Percentiles rank a stretch among this genome's conserved stretches.
Conservation (phyloP, 306 rosid genomes). For the Begonia masoniana region DNA sequence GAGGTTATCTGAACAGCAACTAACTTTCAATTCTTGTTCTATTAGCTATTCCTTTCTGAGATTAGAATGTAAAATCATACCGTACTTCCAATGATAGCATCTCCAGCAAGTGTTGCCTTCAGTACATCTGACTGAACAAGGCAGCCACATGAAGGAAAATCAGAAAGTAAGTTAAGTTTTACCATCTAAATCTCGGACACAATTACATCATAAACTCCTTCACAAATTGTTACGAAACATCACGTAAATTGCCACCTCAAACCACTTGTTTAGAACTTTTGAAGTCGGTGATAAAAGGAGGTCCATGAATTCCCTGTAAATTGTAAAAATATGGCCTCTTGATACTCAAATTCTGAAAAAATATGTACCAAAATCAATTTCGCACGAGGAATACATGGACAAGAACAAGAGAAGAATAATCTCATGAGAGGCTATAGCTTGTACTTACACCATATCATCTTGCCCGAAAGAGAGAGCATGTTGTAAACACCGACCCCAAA, state of each 20-base stretch:
- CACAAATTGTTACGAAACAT: no score
- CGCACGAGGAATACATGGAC: no score
- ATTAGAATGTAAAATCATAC: slow-evolving; percentile 24
- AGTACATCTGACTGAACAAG: slow-evolving; percentile 57
- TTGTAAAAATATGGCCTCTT: no score
- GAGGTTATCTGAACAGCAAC: no score
- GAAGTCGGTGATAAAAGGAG: slow-evolving; percentile 64
- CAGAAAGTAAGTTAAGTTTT: slow-evolving; percentile 4
- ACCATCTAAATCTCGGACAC: not conserved
- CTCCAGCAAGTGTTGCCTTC: slow-evolving; percentile 75
- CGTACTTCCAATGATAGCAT: slow-evolving; percentile 61
- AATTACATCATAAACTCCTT: not conserved
- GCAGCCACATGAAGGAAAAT: slow-evolving; percentile 1
- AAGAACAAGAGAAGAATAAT: no score
- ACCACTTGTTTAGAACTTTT: slow-evolving; percentile 64
- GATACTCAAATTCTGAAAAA: no score
- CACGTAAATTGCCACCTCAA: slow-evolving; percentile 38
- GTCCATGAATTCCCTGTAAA: slow-evolving; percentile 48
- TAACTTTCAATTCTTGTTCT: no score
- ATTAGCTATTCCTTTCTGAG: no score
- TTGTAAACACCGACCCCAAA: slow-evolving; percentile 52
- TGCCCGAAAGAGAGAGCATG: slow-evolving; percentile 51
- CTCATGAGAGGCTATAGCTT: no score
- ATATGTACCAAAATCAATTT: no score
- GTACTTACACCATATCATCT: slow-evolving; percentile 60